These are phyloP conservation scores for Termitomyces heimii DNA, from an alignment of 768 basidiomycete genomes.

Conservation along the genomic window DNA sequence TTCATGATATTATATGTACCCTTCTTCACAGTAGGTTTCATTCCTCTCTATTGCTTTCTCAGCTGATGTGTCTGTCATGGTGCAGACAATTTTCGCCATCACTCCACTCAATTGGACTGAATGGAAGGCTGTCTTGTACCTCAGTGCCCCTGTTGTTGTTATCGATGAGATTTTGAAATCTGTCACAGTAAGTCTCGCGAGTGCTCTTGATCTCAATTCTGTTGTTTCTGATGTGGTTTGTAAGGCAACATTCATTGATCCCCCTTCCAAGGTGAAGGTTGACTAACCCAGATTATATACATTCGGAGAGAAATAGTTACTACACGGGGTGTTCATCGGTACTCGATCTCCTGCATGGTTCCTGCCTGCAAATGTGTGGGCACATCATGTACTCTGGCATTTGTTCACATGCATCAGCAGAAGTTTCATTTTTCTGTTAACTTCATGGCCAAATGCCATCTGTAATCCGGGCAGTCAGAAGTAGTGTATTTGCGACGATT, in stretches of 20 bases:
- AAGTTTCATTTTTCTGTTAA: not conserved
- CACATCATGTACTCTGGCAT: not conserved
- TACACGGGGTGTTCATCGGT: not conserved
- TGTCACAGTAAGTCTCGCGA: constrained; percentile 50
- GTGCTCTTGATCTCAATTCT: not conserved
- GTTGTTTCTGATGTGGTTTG: not conserved
- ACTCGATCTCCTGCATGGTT: not conserved
- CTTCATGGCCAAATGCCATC: too few relatives aligned
- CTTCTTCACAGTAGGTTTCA: constrained; percentile 77
- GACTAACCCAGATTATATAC: constrained; percentile 27
- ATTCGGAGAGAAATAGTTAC: constrained; percentile 9
- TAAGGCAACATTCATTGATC: constrained; percentile 54
- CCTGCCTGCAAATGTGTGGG: not conserved
- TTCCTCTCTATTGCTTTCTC: not conserved
- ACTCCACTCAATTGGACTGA: constrained; percentile 91
- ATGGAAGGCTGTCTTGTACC: constrained; percentile 88
- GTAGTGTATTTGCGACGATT: not conserved
- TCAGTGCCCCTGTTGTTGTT: constrained; percentile 83
- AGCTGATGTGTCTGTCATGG: not conserved
- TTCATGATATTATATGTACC: constrained; percentile 96
- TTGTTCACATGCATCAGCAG: not conserved
- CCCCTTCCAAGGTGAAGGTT: constrained; percentile 46
- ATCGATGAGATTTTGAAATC: constrained; percentile 92
- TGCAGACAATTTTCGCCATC: constrained; percentile 81
- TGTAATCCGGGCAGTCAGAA: too few relatives aligned